phyloP scores from a whole-genome alignment of 192 early-diverging fungal species.

The Spizellomyces punctatus region DNA sequence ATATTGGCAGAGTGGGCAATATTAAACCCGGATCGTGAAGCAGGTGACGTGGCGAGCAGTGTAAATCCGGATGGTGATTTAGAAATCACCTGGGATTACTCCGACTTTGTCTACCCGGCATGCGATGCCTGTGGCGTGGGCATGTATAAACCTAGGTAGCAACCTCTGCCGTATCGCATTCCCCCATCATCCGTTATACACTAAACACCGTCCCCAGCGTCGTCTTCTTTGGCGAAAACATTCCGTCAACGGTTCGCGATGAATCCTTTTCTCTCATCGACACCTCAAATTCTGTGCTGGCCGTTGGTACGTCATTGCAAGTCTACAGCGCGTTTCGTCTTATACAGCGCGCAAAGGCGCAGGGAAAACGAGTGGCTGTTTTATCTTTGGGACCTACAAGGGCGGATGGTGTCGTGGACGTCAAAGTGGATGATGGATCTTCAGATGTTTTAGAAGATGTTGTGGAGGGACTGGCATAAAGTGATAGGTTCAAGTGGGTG shows the following conservation, averaged over 20 bases:
- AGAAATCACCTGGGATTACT: constrained; percentile 55
- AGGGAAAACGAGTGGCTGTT: constrained; percentile 56
- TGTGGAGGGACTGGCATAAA: neutral
- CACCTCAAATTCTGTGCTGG: constrained; percentile 63
- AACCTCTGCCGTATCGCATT: neutral
- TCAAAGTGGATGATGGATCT: constrained; percentile 47
- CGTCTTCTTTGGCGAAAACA: constrained; percentile 91
- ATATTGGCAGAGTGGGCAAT: constrained; percentile 52
- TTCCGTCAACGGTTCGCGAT: constrained; percentile 55
- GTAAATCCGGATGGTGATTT: constrained; percentile 87
- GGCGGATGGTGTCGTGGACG: constrained; percentile 62
- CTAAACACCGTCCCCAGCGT: constrained; percentile 74
- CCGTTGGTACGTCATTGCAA: constrained; percentile 79
- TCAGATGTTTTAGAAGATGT: constrained; percentile 4
- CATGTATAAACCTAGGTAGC: constrained; percentile 48
- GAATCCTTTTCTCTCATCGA: constrained; percentile 62
- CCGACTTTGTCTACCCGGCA: constrained; percentile 69
- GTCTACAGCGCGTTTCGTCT: constrained; percentile 85
- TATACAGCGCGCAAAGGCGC: constrained; percentile 62
- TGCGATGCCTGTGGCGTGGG: constrained; percentile 68
- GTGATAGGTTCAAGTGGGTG: no score
- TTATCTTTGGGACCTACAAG: constrained; percentile 78
- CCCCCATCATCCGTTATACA: constrained; percentile 83
- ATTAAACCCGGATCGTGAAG: constrained; percentile 27
- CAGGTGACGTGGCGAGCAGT: constrained; percentile 38